phyloP scores from a whole-genome alignment of 176 grass and related monocot species.

The Areca catechu region DNA sequence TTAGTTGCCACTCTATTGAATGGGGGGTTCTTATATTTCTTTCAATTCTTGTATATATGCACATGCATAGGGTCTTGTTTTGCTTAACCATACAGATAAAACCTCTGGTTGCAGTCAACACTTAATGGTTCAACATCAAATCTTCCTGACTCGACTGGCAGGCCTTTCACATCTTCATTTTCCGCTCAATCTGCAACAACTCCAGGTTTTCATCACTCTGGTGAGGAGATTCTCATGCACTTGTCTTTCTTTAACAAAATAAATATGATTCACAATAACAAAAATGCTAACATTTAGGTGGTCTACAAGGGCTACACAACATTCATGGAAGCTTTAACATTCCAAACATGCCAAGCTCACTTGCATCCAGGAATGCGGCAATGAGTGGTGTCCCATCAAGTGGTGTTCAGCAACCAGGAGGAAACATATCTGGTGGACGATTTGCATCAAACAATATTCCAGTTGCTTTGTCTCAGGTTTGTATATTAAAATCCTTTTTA shows the following conservation, averaged over 20 bases:
- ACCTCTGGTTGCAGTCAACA: constrained; percentile 43
- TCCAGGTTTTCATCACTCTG: constrained; percentile 81
- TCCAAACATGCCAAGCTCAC: constrained; percentile 71
- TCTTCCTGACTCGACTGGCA: constrained; percentile 73
- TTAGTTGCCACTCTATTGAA: too few relatives aligned
- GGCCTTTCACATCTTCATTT: constrained; percentile 66
- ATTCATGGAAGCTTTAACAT: constrained; percentile 76
- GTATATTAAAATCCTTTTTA: constrained; percentile 5
- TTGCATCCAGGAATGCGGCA: constrained; percentile 68
- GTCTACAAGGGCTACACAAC: constrained; percentile 62
- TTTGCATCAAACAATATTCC: constrained; percentile 83
- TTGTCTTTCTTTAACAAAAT: neutral
- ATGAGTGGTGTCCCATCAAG: constrained; percentile 74
- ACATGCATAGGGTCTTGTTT: too few relatives aligned
- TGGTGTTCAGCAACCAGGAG: constrained; percentile 79
- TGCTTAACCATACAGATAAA: neutral
- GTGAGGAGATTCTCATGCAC: constrained; percentile 25
- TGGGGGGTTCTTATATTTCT: too few relatives aligned
- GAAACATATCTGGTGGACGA: constrained; percentile 70
- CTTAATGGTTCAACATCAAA: constrained; percentile 66
- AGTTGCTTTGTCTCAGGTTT: constrained; percentile 86
- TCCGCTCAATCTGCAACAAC: constrained; percentile 64
- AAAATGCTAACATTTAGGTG: constrained; percentile 6
- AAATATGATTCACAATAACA: neutral
- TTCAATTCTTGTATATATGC: too few relatives aligned